Evolutionary conservation across 139 green algal species (phyloP).

Genomic region (Coelastrella sp.): DNA sequence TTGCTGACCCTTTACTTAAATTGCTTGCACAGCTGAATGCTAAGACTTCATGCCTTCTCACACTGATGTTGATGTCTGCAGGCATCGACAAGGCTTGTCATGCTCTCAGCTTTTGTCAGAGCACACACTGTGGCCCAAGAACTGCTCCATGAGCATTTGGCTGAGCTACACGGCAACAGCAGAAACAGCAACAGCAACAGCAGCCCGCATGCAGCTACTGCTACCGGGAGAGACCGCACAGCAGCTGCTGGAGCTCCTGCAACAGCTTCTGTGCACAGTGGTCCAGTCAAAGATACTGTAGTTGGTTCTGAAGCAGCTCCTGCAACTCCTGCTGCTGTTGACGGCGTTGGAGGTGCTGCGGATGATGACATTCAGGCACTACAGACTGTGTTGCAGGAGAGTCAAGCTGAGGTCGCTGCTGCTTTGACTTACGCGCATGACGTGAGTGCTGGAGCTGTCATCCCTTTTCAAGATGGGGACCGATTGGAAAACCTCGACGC

Average conservation of each 20-base stretch:
- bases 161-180: not conserved
- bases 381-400: constrained; percentile 11
- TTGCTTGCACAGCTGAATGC: not conserved
- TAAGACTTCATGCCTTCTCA: not conserved
- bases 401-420: constrained; percentile 6
- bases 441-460: not conserved
- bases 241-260: not conserved
- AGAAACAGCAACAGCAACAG: not conserved
- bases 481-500: not conserved
- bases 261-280: not conserved
- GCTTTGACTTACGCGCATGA: constrained; percentile 1
- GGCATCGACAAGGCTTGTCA: not conserved
- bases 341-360: not conserved
- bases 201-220: not conserved
- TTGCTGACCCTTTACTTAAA: too few relatives aligned
- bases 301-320: not conserved
- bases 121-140: constrained; percentile 20
- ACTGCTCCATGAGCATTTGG: not conserved
- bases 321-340: not conserved
- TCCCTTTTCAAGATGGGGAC: not conserved
- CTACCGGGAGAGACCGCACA: not conserved
- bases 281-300: not conserved
- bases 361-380: not conserved
- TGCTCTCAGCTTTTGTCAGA: not conserved
- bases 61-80: not conserved